phyloP scores from a whole-genome alignment of 495 filamentous ascomycete species.

The Talaromyces thailandensis region DNA sequence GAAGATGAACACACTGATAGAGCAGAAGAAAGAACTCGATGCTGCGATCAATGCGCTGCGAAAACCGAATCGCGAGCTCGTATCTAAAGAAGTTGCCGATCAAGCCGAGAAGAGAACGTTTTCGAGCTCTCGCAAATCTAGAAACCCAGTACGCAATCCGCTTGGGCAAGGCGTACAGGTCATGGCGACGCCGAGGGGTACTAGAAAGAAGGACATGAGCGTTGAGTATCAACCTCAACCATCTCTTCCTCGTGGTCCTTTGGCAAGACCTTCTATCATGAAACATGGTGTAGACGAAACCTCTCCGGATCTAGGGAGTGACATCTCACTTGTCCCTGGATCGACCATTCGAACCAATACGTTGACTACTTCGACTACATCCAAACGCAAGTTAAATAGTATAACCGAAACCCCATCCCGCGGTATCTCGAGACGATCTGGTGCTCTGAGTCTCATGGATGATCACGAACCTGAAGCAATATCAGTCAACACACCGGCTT shows the following conservation, averaged over 20 bases:
- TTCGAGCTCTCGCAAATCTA: slow-evolving; percentile 43
- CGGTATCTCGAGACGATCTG: slow-evolving; percentile 26
- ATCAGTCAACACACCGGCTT: background rate
- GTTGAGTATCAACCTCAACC: slow-evolving; percentile 18
- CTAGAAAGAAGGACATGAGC: slow-evolving; percentile 29
- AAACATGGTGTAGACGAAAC: slow-evolving; percentile 9
- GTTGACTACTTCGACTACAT: background rate
- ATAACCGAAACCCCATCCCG: slow-evolving; percentile 49
- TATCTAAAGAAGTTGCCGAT: slow-evolving; percentile 62
- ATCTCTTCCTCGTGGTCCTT: slow-evolving; percentile 19
- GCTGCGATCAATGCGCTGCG: slow-evolving; percentile 76
- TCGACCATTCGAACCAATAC: slow-evolving; percentile 12
- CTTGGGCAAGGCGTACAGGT: slow-evolving; percentile 55
- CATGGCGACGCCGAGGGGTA: slow-evolving; percentile 64
- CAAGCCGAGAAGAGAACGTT: slow-evolving; percentile 53
- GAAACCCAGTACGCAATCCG: slow-evolving; percentile 56
- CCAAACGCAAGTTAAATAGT: slow-evolving; percentile 13
- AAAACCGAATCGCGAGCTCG: slow-evolving; percentile 77
- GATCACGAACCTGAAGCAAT: background rate
- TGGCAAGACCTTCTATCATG: slow-evolving; percentile 13
- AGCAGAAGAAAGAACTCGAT: slow-evolving; percentile 67
- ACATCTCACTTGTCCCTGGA: slow-evolving; percentile 12
- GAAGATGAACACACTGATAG: slow-evolving; percentile 59
- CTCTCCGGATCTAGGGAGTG: slow-evolving; percentile 14
- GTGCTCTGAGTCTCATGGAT: slow-evolving; percentile 15